phyloP scores from a whole-genome alignment of 2,329 filamentous ascomycete species.

The Plenodomus lindquistii region DNA sequence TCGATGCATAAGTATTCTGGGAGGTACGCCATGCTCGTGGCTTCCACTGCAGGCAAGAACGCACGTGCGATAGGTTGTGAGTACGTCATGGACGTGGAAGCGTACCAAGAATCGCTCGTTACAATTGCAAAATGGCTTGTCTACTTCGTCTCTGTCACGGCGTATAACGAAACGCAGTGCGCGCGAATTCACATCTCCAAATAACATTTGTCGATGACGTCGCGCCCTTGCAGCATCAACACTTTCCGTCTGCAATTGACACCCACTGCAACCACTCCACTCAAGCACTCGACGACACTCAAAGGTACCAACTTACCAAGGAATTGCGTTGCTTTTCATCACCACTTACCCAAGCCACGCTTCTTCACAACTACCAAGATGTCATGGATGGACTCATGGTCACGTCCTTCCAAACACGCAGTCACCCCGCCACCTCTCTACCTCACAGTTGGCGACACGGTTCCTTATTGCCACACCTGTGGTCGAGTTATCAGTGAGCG shows the following conservation, averaged over 20 bases:
- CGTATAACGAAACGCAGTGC: not conserved
- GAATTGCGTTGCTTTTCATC: not conserved
- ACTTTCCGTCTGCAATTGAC: conserved; percentile 5
- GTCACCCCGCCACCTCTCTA: conserved; percentile 59
- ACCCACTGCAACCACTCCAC: not conserved
- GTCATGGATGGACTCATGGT: conserved; percentile 57
- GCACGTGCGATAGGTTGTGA: not conserved
- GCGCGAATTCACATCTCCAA: not conserved
- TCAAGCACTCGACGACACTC: not conserved
- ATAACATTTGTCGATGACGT: conserved; percentile 25
- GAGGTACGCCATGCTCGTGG: not conserved
- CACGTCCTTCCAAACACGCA: conserved; percentile 47
- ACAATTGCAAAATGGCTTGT: not conserved
- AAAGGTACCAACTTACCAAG: not conserved
- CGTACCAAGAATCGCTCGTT: not conserved
- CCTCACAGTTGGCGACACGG: conserved; percentile 52
- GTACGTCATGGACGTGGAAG: conserved; percentile 1
- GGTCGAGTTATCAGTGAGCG: conserved; percentile 57
- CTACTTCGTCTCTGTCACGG: not conserved
- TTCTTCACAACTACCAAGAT: conserved; percentile 33
- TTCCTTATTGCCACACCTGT: conserved; percentile 61
- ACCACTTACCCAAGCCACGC: not conserved
- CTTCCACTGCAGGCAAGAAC: conserved; percentile 1
- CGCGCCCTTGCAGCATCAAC: conserved; percentile 18
- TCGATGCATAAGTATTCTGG: not conserved